phyloP scores from a whole-genome alignment of 169 alveolate genomes.

The Cryptosporidium canis region DNA sequence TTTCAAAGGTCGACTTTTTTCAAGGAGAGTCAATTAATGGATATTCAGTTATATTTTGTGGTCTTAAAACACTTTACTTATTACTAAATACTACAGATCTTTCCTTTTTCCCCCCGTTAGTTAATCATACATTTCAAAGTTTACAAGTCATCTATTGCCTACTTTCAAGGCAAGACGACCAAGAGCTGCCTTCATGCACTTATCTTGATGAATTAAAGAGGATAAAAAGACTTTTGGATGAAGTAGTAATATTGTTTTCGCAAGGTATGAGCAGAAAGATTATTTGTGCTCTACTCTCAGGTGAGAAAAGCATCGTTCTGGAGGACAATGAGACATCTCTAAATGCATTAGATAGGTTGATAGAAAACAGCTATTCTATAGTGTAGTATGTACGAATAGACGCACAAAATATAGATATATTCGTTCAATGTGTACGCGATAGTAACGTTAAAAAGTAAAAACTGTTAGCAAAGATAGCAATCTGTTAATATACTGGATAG shows the following conservation, averaged over 20 bases:
- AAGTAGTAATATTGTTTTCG: constrained; percentile 11
- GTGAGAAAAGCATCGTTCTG: background rate
- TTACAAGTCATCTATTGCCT: constrained; percentile 1
- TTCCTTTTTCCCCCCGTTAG: background rate
- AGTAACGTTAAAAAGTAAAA: background rate
- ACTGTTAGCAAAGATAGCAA: background rate
- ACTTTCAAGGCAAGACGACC: constrained; percentile 14
- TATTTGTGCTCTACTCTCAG: background rate
- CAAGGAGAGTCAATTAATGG: constrained; percentile 19
- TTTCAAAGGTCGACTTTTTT: background rate
- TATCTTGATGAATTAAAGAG: background rate
- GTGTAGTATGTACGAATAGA: background rate
- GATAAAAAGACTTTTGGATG: constrained; percentile 4
- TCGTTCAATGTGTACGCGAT: background rate
- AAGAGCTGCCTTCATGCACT: background rate
- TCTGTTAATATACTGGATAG: background rate
- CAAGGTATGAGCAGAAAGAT: constrained; percentile 9
- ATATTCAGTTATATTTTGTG: background rate
- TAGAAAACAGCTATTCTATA: background rate
- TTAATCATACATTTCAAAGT: background rate
- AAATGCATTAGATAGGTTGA: background rate
- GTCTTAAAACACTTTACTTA: constrained; percentile 17
- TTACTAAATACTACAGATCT: background rate
- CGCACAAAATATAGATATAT: background rate
- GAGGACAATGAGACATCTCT: background rate